A percentile compares a stretch with the other conserved stretches of the same genome.
Evolutionary conservation across 2,329 filamentous ascomycete genomes (phyloP).

Genomic region (Diaporthe aspalathi): DNA sequence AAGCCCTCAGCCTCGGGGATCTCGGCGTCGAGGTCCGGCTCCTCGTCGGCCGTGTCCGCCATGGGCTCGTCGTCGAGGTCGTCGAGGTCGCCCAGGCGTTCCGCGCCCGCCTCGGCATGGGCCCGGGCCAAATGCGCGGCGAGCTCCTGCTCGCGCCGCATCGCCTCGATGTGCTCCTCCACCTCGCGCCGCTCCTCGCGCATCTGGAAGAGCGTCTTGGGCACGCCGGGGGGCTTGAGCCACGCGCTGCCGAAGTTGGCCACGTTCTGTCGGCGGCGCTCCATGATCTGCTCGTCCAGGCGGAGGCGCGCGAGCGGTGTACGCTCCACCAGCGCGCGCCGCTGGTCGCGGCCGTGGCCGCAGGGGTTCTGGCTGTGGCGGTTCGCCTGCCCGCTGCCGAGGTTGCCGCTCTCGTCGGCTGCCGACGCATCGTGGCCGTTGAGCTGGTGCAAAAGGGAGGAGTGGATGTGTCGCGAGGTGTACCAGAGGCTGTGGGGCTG

Average conservation of each 20-base stretch:
- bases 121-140: slow-evolving; percentile 81
- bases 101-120: slow-evolving; percentile 61
- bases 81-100: slow-evolving; percentile 48
- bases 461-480: slow-evolving; percentile 68
- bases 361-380: slow-evolving; percentile 43
- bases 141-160: slow-evolving; percentile 76
- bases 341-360: slow-evolving; percentile 52
- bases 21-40: slow-evolving; percentile 76
- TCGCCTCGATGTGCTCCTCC: slow-evolving; percentile 83
- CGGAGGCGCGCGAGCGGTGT: slow-evolving; percentile 76
- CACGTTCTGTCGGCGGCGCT: slow-evolving; percentile 82
- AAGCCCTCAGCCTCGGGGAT: slow-evolving; percentile 75
- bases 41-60: slow-evolving; percentile 57
- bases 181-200: slow-evolving; percentile 90
- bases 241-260: slow-evolving; percentile 88
- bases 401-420: slow-evolving; percentile 42
- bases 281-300: slow-evolving; percentile 81
- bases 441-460: slow-evolving; percentile 39
- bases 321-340: slow-evolving; percentile 55
- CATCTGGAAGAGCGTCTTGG: slow-evolving; percentile 90
- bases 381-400: slow-evolving; percentile 44
- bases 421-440: slow-evolving; percentile 38
- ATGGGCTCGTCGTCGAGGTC: slow-evolving; percentile 50
- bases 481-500: slow-evolving; percentile 83
- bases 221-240: slow-evolving; percentile 88